Evolutionary conservation across 495 filamentous ascomycete genomes (phyloP).

Genomic region (Aspergillus cavernicola): DNA sequence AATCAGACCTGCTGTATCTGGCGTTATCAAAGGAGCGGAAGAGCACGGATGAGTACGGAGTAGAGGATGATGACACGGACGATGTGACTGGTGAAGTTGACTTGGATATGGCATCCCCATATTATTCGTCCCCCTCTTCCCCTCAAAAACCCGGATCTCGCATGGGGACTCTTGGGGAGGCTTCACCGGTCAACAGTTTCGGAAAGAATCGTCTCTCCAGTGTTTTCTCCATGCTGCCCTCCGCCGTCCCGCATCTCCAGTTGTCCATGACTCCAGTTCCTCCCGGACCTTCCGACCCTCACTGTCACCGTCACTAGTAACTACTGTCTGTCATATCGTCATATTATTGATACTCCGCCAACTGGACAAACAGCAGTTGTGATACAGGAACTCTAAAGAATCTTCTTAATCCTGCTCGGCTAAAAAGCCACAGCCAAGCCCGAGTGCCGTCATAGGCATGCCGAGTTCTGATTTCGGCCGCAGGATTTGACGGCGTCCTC

Average conservation of each 20-base stretch:
- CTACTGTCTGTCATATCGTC: no score
- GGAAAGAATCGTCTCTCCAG: slow-evolving; percentile 16
- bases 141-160: slow-evolving; percentile 1
- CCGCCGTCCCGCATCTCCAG: slow-evolving; percentile 8
- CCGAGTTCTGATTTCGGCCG: background rate
- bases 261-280: background rate
- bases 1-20: no score
- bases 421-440: slow-evolving; percentile 9
- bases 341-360: no score
- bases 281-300: background rate
- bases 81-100: no score
- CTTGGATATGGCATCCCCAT: background rate
- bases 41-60: no score
- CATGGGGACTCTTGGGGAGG: slow-evolving; percentile 1
- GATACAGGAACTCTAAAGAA: background rate
- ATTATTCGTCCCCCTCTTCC: slow-evolving; percentile 16
- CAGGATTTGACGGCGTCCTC: slow-evolving; percentile 4
- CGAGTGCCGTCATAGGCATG: slow-evolving; percentile 5
- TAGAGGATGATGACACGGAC: no score
- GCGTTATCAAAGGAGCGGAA: no score
- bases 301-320: background rate
- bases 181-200: slow-evolving; percentile 22
- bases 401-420: background rate
- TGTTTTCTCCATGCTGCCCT: slow-evolving; percentile 13
- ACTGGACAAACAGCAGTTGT: no score